Conservation (phyloP, 805 yeast genomes). For the Ogataea zsoltii region DNA sequence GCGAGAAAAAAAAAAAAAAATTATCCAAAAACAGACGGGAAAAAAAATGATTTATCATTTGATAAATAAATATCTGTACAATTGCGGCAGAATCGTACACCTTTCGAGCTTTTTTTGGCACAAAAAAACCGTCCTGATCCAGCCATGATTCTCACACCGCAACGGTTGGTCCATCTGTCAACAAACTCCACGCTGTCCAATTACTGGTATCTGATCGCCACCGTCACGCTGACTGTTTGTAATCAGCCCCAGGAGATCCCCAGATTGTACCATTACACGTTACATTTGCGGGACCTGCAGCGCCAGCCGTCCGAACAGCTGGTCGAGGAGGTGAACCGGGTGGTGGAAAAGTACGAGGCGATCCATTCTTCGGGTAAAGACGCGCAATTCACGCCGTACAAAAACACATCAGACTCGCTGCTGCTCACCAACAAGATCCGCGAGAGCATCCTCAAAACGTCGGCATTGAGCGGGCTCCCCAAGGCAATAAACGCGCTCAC, state of each 20-base stretch:
- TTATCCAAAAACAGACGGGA: no score
- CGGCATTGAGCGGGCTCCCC: slow-evolving; percentile 83
- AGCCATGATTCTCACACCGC: slow-evolving; percentile 51
- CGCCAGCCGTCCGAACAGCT: slow-evolving; percentile 17
- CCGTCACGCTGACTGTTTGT: slow-evolving; percentile 78
- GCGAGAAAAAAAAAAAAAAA: no score
- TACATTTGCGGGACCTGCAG: slow-evolving; percentile 31
- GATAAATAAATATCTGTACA: no score
- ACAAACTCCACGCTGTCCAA: slow-evolving; percentile 53
- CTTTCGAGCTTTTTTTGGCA: no score
- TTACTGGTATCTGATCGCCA: slow-evolving; percentile 78
- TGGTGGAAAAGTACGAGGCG: slow-evolving; percentile 30
- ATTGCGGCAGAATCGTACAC: no score
- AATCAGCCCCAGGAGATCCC: slow-evolving; percentile 84
- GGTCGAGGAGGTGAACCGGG: slow-evolving; percentile 12
- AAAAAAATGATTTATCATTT: no score
- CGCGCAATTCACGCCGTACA: slow-evolving; percentile 20
- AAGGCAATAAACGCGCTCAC: slow-evolving; percentile 79
- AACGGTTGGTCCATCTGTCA: slow-evolving; percentile 54
- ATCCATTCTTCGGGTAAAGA: slow-evolving; percentile 20
- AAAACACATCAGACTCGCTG: background rate
- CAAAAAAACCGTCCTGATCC: no score
- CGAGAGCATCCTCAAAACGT: slow-evolving; percentile 75
- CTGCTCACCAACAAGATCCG: slow-evolving; percentile 52
- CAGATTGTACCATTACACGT: slow-evolving; percentile 66